These are phyloP conservation scores for Kitagawia praeruptora DNA, from an alignment of 129 eudicot genomes.

Conservation along the genomic window DNA sequence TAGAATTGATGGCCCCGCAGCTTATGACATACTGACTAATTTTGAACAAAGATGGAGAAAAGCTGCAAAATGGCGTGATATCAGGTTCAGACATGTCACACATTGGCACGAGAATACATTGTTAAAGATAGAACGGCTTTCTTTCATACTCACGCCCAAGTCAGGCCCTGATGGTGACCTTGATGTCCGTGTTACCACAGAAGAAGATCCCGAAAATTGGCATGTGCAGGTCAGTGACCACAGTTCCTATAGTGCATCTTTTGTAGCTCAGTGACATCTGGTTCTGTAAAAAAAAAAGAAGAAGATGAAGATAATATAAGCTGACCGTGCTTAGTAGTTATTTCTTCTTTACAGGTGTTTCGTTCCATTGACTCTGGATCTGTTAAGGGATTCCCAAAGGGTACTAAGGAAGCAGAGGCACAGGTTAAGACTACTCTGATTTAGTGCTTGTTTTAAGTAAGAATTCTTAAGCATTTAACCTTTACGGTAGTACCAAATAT, in stretches of 20 bases:
- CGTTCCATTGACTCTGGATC: constrained; percentile 40
- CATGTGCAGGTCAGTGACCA: constrained; percentile 26
- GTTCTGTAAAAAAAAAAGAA: not conserved
- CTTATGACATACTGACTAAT: constrained; percentile 29
- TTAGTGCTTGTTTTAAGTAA: not conserved
- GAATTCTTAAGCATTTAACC: not conserved
- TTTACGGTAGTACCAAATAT: not conserved
- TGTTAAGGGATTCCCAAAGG: constrained; percentile 31
- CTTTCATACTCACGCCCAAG: constrained; percentile 27
- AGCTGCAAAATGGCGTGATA: constrained; percentile 29
- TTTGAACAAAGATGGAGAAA: constrained; percentile 38
- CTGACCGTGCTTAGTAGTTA: not conserved
- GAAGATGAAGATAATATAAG: not conserved
- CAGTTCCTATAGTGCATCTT: not conserved
- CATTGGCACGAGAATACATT: constrained; percentile 21
- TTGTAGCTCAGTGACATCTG: not conserved
- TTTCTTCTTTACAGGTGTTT: constrained; percentile 20
- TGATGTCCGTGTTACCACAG: constrained; percentile 15
- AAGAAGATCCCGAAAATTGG: constrained; percentile 32
- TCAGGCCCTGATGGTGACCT: constrained; percentile 24
- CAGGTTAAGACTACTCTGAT: constrained; percentile 16
- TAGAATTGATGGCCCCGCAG: constrained; percentile 35
- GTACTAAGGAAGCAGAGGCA: constrained; percentile 21
- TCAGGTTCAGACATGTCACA: constrained; percentile 12
- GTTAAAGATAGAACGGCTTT: constrained; percentile 25